Evolutionary conservation across 495 filamentous ascomycete species (phyloP).

Genomic region (Neurospora intermedia): DNA sequence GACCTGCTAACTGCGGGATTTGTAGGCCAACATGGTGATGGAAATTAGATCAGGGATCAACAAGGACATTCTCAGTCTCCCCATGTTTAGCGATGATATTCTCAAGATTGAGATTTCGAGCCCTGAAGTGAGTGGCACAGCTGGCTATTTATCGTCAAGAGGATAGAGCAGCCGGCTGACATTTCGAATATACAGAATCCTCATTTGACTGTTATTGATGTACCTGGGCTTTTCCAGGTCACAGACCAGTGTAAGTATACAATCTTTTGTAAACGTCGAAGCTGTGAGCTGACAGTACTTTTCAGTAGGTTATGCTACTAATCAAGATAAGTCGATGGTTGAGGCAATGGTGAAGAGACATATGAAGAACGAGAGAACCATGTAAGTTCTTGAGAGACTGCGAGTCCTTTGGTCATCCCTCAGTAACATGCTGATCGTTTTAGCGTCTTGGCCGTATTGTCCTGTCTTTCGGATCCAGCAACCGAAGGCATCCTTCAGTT

Average conservation of each 20-base stretch:
- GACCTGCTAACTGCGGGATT: too few relatives aligned
- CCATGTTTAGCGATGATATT: slow-evolving; percentile 47
- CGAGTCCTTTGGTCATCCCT: too few relatives aligned
- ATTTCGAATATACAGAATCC: too few relatives aligned
- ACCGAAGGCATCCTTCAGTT: slow-evolving; percentile 48
- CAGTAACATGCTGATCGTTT: too few relatives aligned
- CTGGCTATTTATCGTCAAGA: too few relatives aligned
- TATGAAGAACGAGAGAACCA: slow-evolving; percentile 14
- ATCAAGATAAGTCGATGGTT: not conserved
- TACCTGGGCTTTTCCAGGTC: slow-evolving; percentile 12
- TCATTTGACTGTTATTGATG: slow-evolving; percentile 15
- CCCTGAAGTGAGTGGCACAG: slow-evolving; percentile 22
- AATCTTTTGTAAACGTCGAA: too few relatives aligned
- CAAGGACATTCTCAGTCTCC: slow-evolving; percentile 11
- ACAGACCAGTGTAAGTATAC: not conserved
- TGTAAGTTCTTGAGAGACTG: not conserved
- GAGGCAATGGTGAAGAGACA: slow-evolving; percentile 9
- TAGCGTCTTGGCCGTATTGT: slow-evolving; percentile 32
- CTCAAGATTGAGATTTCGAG: slow-evolving; percentile 53
- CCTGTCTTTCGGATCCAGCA: slow-evolving; percentile 46
- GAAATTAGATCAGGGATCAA: not conserved
- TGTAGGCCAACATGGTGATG: too few relatives aligned
- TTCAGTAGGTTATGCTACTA: too few relatives aligned
- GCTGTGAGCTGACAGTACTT: too few relatives aligned
- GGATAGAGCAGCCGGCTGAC: too few relatives aligned